Percentiles rank a stretch among this genome's conserved stretches.
phyloP scores from a whole-genome alignment of 1,139 yeast genomes.

The Geotrichum reessii region DNA sequence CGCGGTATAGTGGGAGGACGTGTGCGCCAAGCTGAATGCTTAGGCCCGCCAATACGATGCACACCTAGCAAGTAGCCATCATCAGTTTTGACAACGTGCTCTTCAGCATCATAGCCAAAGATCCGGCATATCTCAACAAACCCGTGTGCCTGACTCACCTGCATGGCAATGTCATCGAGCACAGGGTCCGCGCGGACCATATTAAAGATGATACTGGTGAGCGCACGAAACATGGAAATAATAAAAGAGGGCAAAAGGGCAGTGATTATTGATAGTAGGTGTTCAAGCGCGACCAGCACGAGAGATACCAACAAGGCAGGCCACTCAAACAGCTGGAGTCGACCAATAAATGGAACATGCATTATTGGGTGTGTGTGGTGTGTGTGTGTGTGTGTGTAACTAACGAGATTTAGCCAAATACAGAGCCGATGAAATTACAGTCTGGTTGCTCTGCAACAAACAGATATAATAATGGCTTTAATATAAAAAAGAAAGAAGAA shows the following conservation, averaged over 20 bases:
- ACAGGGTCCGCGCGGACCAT: conserved; percentile 23
- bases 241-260: conserved; percentile 31
- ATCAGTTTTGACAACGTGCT: conserved; percentile 59
- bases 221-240: conserved; percentile 27
- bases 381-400: too few species aligned
- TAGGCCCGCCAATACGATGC: conserved; percentile 47
- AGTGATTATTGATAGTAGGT: conserved; percentile 32
- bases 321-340: conserved; percentile 31
- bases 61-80: conserved; percentile 53
- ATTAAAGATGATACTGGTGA: conserved; percentile 22
- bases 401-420: too few species aligned
- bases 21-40: conserved; percentile 38
- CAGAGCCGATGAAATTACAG: background rate
- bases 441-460: background rate
- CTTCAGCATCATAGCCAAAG: conserved; percentile 62
- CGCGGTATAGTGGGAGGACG: conserved; percentile 22
- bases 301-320: conserved; percentile 33
- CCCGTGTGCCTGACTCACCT: conserved; percentile 37
- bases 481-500: background rate
- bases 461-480: background rate
- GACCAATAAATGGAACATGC: conserved; percentile 31
- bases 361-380: too few species aligned
- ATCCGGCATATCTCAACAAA: conserved; percentile 59
- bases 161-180: conserved; percentile 23
- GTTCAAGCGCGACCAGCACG: conserved; percentile 32